These are phyloP conservation scores for Daldinia childiae DNA, from an alignment of 495 filamentous ascomycete species.

Conservation along the genomic window DNA sequence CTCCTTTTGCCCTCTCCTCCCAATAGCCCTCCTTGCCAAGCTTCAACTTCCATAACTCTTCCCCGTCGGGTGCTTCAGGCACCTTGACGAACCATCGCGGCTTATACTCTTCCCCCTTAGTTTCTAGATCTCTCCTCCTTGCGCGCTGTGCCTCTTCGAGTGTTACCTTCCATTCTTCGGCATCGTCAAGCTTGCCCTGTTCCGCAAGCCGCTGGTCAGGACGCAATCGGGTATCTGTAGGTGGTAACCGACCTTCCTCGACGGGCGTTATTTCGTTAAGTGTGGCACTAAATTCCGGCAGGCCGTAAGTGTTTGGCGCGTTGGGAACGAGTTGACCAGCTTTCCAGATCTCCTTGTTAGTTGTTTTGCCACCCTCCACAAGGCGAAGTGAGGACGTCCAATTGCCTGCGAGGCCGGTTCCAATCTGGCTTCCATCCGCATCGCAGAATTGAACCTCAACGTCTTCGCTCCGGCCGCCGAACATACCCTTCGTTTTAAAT, in stretches of 20 bases:
- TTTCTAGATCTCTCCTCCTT: conserved; percentile 79
- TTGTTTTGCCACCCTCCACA: conserved; percentile 64
- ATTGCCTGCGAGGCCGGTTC: conserved; percentile 75
- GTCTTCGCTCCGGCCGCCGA: conserved; percentile 92
- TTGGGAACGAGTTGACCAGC: conserved; percentile 79
- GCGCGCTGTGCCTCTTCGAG: conserved; percentile 87
- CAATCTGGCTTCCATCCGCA: conserved; percentile 65
- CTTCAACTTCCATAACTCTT: conserved; percentile 84
- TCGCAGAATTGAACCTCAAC: conserved; percentile 78
- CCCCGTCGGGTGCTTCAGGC: conserved; percentile 62
- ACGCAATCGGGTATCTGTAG: conserved; percentile 82
- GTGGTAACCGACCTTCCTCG: conserved; percentile 75
- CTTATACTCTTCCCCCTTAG: conserved; percentile 70
- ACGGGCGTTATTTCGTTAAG: conserved; percentile 89
- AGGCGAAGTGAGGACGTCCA: conserved; percentile 80
- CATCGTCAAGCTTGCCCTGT: conserved; percentile 80
- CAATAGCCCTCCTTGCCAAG: conserved; percentile 87
- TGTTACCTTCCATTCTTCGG: conserved; percentile 81
- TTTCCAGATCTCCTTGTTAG: conserved; percentile 75
- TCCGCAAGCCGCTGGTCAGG: conserved; percentile 95
- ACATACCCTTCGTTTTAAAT: conserved; percentile 95
- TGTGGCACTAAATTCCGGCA: conserved; percentile 84
- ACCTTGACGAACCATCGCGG: conserved; percentile 86
- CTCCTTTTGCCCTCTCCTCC: conserved; percentile 78
- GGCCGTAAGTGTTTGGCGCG: conserved; percentile 80